phyloP scores from a whole-genome alignment of 2,329 filamentous ascomycete genomes.

The Elsinoe fawcettii region DNA sequence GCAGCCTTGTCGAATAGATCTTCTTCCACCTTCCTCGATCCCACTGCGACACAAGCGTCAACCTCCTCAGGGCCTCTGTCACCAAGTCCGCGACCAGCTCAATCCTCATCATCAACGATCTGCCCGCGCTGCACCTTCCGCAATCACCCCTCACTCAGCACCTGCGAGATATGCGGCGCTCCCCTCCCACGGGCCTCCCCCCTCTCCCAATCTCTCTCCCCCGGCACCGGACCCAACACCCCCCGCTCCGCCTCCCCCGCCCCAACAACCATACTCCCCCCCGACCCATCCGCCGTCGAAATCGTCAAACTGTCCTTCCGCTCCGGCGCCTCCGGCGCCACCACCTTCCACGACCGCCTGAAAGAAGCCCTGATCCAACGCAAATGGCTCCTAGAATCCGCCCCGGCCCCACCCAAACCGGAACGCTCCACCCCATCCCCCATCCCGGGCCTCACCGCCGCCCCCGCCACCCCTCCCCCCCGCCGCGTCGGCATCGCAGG shows the following conservation, averaged over 20 bases:
- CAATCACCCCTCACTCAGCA: conserved; percentile 78
- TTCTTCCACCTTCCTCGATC: not conserved
- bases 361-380: conserved; percentile 83
- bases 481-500: conserved; percentile 85
- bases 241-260: conserved; percentile 68
- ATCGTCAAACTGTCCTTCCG: conserved; percentile 89
- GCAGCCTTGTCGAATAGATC: conserved; percentile 57
- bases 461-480: conserved; percentile 24
- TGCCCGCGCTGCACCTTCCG: conserved; percentile 90
- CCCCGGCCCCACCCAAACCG: conserved; percentile 68
- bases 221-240: conserved; percentile 25
- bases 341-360: conserved; percentile 80
- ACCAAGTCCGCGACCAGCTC: conserved; percentile 2
- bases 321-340: conserved; percentile 62
- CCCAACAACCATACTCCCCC: conserved; percentile 45
- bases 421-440: conserved; percentile 20
- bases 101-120: not conserved
- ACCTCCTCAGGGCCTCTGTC: not conserved
- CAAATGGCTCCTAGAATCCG: conserved; percentile 89
- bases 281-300: conserved; percentile 47
- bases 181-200: conserved; percentile 43
- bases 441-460: conserved; percentile 23
- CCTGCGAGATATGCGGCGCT: conserved; percentile 89
- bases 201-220: conserved; percentile 41
- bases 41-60: not conserved